phyloP scores from a whole-genome alignment of 2,329 filamentous ascomycete genomes.

The Hyphodiscus sp. region DNA sequence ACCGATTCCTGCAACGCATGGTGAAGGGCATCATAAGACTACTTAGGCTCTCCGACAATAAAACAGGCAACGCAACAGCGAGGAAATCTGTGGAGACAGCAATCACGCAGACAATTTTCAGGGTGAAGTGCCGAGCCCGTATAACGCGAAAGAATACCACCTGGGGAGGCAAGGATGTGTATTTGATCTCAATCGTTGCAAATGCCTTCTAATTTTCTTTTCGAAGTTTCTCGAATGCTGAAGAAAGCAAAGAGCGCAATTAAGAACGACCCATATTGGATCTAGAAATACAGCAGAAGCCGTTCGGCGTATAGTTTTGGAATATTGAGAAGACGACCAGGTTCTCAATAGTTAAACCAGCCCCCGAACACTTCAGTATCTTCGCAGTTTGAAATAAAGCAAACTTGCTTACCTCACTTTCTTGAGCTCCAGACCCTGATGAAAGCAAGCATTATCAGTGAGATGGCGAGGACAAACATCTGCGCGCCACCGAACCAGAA shows the following conservation, averaged over 20 bases:
- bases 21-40: slow-evolving; percentile 1
- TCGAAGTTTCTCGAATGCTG: slow-evolving; percentile 46
- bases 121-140: slow-evolving; percentile 35
- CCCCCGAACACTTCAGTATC: too few species aligned
- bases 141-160: slow-evolving; percentile 41
- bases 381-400: slow-evolving; percentile 8
- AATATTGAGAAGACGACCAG: slow-evolving; percentile 31
- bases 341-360: slow-evolving; percentile 16
- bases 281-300: slow-evolving; percentile 49
- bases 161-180: slow-evolving; percentile 50
- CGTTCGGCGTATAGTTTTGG: slow-evolving; percentile 46
- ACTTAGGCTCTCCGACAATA: slow-evolving; percentile 25
- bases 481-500: neutral
- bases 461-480: neutral
- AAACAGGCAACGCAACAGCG: slow-evolving; percentile 34
- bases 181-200: slow-evolving; percentile 38
- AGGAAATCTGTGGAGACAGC: slow-evolving; percentile 47
- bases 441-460: neutral
- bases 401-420: too few species aligned
- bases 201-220: slow-evolving; percentile 33
- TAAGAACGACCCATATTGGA: slow-evolving; percentile 49
- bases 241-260: slow-evolving; percentile 45
- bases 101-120: slow-evolving; percentile 41
- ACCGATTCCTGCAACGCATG: too few species aligned
- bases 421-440: neutral